These are phyloP conservation scores for Malassezia furfur DNA, from an alignment of 1,284 basidiomycete genomes.

Conservation along the genomic window DNA sequence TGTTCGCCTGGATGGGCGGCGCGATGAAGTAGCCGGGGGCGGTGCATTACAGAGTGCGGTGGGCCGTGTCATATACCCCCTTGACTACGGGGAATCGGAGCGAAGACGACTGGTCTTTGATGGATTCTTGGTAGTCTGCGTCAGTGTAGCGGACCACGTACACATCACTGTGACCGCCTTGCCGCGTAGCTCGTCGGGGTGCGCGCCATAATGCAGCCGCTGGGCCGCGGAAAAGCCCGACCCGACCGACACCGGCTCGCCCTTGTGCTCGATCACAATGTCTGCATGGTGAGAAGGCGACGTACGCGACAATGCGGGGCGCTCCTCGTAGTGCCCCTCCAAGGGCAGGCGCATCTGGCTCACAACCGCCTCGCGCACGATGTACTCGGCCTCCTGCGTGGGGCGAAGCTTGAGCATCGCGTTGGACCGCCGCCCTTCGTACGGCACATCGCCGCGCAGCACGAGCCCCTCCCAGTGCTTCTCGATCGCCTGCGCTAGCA, in stretches of 20 bases:
- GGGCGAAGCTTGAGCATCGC: conserved; percentile 29
- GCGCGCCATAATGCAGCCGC: conserved; percentile 23
- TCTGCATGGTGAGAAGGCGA: not conserved
- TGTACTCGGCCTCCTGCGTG: conserved; percentile 33
- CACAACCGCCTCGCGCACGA: conserved; percentile 19
- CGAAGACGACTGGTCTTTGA: not conserved
- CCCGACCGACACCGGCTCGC: conserved; percentile 25
- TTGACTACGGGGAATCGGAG: conserved; percentile 35
- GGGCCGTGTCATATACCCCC: conserved; percentile 19
- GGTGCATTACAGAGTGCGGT: conserved; percentile 3
- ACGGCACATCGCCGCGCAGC: conserved; percentile 22
- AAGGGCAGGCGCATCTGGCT: conserved; percentile 27
- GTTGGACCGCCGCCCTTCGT: conserved; percentile 28
- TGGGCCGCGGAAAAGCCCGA: conserved; percentile 28
- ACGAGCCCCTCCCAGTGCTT: conserved; percentile 33
- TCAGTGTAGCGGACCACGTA: not conserved
- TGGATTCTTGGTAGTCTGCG: conserved; percentile 2
- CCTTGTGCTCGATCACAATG: conserved; percentile 21
- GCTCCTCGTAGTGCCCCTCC: conserved; percentile 22
- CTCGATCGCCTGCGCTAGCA: conserved; percentile 16
- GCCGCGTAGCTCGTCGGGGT: conserved; percentile 24
- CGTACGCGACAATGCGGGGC: conserved; percentile 20
- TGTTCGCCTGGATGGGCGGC: conserved; percentile 45
- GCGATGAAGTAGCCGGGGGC: conserved; percentile 23
- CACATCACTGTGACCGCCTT: conserved; percentile 29